Conservation (phyloP, 805 yeast species). For the Hanseniaspora opuntiae region DNA sequence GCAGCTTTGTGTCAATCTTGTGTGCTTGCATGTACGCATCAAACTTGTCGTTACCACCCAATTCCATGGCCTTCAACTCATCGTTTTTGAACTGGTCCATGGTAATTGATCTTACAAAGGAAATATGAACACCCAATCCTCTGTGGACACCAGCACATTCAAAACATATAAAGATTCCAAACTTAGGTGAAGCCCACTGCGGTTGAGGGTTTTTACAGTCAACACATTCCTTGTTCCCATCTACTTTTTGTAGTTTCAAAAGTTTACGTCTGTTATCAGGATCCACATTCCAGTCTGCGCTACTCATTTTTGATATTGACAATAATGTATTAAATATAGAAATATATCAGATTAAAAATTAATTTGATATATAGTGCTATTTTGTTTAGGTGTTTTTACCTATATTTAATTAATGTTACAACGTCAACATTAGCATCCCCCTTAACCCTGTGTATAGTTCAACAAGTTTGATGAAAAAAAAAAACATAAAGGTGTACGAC, state of each 20-base stretch:
- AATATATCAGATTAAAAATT: too few species aligned
- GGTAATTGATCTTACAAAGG: slow-evolving; percentile 90
- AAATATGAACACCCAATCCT: slow-evolving; percentile 91
- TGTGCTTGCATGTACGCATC: slow-evolving; percentile 51
- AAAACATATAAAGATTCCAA: slow-evolving; percentile 90
- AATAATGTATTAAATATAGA: too few species aligned
- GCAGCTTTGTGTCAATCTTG: slow-evolving; percentile 52
- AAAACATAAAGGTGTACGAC: too few species aligned
- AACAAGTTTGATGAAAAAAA: too few species aligned
- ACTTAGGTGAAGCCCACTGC: slow-evolving; percentile 98
- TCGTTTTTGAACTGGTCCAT: slow-evolving; percentile 98
- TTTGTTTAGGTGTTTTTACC: too few species aligned
- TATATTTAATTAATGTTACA: too few species aligned
- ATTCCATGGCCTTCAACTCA: slow-evolving; percentile 78
- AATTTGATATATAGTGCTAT: too few species aligned
- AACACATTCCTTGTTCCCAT: slow-evolving; percentile 75
- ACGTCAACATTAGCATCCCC: too few species aligned
- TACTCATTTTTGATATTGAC: slow-evolving; percentile 13
- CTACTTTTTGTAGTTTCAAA: slow-evolving; percentile 62
- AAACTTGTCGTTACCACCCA: slow-evolving; percentile 80
- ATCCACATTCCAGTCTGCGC: slow-evolving; percentile 75
- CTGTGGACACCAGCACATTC: slow-evolving; percentile 97
- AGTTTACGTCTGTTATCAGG: slow-evolving; percentile 82
- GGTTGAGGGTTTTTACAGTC: slow-evolving; percentile 95
- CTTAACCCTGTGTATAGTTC: too few species aligned